Evolutionary conservation across 1,284 basidiomycete genomes (phyloP).

Genomic region (Earliella scabrosa): DNA sequence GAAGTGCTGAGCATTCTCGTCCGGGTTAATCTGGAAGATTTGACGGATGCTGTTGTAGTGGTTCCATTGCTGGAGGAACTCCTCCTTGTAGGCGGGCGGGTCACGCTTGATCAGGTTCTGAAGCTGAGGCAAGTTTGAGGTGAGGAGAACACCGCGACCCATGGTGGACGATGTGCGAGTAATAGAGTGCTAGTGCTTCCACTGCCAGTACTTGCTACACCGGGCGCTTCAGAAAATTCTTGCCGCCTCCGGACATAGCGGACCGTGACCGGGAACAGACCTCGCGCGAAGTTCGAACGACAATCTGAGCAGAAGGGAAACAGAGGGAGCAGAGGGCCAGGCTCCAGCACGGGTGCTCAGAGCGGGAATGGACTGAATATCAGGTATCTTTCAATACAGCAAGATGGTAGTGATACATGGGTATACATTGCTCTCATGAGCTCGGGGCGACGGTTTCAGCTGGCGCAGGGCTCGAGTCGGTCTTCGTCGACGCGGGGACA

Average conservation of each 20-base stretch:
- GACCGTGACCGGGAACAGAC: too few relatives aligned
- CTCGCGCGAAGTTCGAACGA: too few relatives aligned
- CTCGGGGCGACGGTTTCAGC: constrained; percentile 15
- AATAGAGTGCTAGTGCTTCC: not conserved
- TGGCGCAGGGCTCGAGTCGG: constrained; percentile 7
- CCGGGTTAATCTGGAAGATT: constrained; percentile 80
- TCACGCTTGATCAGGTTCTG: constrained; percentile 98
- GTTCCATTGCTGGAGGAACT: constrained; percentile 98
- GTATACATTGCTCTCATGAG: constrained; percentile 23
- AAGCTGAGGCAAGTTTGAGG: constrained; percentile 78
- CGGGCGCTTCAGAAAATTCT: not conserved
- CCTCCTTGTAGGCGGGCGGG: constrained; percentile 90
- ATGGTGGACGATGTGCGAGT: constrained; percentile 33
- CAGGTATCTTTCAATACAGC: constrained; percentile 4
- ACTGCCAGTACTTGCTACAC: too few relatives aligned
- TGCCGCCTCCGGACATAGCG: not conserved
- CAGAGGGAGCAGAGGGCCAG: too few relatives aligned
- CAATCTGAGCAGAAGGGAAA: too few relatives aligned
- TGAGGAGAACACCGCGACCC: constrained; percentile 67
- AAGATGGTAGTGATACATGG: constrained; percentile 18
- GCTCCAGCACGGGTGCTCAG: too few relatives aligned
- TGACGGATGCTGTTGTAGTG: constrained; percentile 90
- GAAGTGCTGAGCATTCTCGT: constrained; percentile 84
- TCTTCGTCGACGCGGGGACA: constrained; percentile 3
- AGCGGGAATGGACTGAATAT: not conserved